phyloP scores from a whole-genome alignment of 2,329 filamentous ascomycete species.

The Paraconiothyrium brasiliense region DNA sequence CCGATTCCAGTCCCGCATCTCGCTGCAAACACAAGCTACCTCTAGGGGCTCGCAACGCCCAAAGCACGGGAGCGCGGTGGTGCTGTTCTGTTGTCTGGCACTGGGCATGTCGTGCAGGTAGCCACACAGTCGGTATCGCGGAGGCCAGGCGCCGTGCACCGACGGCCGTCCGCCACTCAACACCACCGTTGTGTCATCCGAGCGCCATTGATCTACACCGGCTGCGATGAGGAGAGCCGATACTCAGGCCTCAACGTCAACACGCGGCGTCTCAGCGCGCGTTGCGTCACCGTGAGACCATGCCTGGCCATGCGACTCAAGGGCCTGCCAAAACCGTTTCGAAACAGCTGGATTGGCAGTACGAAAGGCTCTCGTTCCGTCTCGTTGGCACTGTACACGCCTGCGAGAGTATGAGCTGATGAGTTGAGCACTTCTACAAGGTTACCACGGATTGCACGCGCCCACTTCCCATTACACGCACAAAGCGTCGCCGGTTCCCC shows the following conservation, averaged over 20 bases:
- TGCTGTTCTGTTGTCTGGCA: not conserved
- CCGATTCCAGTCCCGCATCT: too few relatives aligned
- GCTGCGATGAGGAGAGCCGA: slow-evolving; percentile 24
- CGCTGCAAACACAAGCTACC: not conserved
- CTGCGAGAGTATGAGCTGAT: slow-evolving; percentile 1
- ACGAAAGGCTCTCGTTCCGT: not conserved
- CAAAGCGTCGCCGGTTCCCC: slow-evolving; percentile 25
- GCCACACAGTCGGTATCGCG: slow-evolving; percentile 8
- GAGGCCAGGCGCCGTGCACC: slow-evolving; percentile 12
- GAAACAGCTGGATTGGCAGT: slow-evolving; percentile 4
- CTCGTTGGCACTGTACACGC: not conserved
- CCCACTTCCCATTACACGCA: slow-evolving; percentile 13
- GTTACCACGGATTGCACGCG: slow-evolving; percentile 4
- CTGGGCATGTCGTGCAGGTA: slow-evolving; percentile 1
- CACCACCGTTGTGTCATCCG: slow-evolving; percentile 3
- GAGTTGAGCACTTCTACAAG: slow-evolving; percentile 1
- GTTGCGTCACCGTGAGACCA: slow-evolving; percentile 5
- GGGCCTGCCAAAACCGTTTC: slow-evolving; percentile 14
- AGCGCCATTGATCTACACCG: slow-evolving; percentile 15
- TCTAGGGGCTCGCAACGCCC: not conserved
- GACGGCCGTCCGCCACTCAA: slow-evolving; percentile 13
- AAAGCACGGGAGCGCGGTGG: not conserved
- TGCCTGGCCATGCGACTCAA: slow-evolving; percentile 7
- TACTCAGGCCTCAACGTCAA: slow-evolving; percentile 16
- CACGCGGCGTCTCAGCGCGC: slow-evolving; percentile 12